phyloP scores from a whole-genome alignment of 1,139 yeast species.

The Waltiozyma solani region DNA sequence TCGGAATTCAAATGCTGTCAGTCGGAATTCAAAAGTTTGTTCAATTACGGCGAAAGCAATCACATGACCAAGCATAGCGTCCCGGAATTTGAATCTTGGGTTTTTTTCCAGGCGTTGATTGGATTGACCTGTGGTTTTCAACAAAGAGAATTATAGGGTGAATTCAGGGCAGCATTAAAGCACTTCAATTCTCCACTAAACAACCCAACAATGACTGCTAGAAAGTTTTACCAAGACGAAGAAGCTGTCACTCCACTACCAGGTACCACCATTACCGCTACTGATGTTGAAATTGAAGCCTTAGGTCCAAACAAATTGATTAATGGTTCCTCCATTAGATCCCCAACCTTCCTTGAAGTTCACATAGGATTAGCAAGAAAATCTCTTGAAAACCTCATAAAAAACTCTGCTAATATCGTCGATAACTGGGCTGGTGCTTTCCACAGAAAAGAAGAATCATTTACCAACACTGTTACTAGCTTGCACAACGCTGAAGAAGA shows the following conservation, averaged over 20 bases:
- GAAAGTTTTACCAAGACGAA: slow-evolving; percentile 50
- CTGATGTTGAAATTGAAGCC: slow-evolving; percentile 32
- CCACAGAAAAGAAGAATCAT: slow-evolving; percentile 52
- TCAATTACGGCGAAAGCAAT: too few species aligned
- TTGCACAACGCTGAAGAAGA: slow-evolving; percentile 69
- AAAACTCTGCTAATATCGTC: slow-evolving; percentile 26
- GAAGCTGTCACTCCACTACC: slow-evolving; percentile 39
- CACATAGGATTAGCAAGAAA: slow-evolving; percentile 31
- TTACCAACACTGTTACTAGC: slow-evolving; percentile 56
- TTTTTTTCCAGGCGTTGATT: too few species aligned
- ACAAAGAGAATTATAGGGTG: neutral
- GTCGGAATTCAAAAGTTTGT: too few species aligned
- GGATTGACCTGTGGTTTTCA: neutral
- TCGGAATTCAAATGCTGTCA: too few species aligned
- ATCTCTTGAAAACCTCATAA: slow-evolving; percentile 29
- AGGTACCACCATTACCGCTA: slow-evolving; percentile 45
- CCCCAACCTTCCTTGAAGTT: slow-evolving; percentile 26
- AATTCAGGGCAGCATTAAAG: too few species aligned
- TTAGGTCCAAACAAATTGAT: slow-evolving; percentile 37
- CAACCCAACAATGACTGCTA: slow-evolving; percentile 4
- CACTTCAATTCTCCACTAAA: neutral
- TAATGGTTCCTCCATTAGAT: slow-evolving; percentile 49
- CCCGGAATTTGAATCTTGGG: too few species aligned
- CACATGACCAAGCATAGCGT: too few species aligned
- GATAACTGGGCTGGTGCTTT: slow-evolving; percentile 38